Evolutionary conservation across 2,329 filamentous ascomycete genomes (phyloP).

Genomic region (Magnaporthiopsis poae): DNA sequence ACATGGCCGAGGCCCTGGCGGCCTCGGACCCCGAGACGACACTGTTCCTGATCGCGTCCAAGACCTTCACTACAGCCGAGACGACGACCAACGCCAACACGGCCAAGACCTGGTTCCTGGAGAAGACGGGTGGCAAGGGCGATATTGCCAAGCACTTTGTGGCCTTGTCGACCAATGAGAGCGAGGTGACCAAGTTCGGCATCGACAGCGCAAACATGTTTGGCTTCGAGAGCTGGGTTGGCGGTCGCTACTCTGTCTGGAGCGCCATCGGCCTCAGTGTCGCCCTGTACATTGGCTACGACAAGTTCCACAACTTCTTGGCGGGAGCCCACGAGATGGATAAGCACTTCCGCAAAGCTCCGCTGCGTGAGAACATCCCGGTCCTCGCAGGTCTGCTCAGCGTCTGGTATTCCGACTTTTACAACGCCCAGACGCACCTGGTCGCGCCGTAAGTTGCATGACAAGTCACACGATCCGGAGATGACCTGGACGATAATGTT

Average conservation of each 20-base stretch:
- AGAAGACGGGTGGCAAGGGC: conserved; percentile 63
- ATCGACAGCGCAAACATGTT: conserved; percentile 99
- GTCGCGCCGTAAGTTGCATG: conserved; percentile 68
- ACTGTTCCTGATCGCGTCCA: conserved; percentile 96
- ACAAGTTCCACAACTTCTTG: conserved; percentile 96
- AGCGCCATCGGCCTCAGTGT: conserved; percentile 95
- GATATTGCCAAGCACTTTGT: conserved; percentile 99
- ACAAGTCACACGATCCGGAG: background rate
- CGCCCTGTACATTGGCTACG: conserved; percentile 86
- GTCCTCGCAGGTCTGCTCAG: conserved; percentile 83
- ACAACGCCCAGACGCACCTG: conserved; percentile 92
- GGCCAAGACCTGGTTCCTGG: conserved; percentile 92
- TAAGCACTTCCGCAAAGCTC: conserved; percentile 88
- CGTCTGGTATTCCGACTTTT: conserved; percentile 99
- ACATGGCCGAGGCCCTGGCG: conserved; percentile 86
- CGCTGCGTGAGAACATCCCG: conserved; percentile 90
- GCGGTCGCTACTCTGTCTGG: conserved; percentile 97
- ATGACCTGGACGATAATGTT: background rate
- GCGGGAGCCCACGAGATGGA: conserved; percentile 95
- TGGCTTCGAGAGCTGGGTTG: conserved; percentile 96
- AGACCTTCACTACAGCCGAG: conserved; percentile 98
- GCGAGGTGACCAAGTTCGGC: conserved; percentile 93
- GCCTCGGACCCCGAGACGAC: conserved; percentile 90
- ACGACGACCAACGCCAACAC: conserved; percentile 95
- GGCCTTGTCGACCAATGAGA: conserved; percentile 89